phyloP scores from a whole-genome alignment of 2,329 filamentous ascomycete genomes.

The Pyricularia sp. region DNA sequence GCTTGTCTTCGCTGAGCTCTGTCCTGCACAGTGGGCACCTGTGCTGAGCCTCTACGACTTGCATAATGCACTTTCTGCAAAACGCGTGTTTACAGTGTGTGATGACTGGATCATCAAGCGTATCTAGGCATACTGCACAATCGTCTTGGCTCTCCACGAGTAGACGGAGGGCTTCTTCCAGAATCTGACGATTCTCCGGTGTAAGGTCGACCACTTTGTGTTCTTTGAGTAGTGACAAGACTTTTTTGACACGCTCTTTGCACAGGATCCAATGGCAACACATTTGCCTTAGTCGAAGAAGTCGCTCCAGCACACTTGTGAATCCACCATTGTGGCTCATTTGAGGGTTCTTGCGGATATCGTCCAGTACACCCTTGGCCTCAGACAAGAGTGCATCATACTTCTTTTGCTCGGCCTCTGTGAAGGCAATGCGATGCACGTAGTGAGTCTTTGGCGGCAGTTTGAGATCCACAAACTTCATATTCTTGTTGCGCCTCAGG shows the following conservation, averaged over 20 bases:
- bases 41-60: slow-evolving; percentile 63
- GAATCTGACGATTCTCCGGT: slow-evolving; percentile 58
- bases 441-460: slow-evolving; percentile 64
- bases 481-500: slow-evolving; percentile 74
- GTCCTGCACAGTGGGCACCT: slow-evolving; percentile 82
- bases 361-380: slow-evolving; percentile 60
- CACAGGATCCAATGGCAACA: slow-evolving; percentile 87
- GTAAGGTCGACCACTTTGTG: slow-evolving; percentile 61
- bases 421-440: slow-evolving; percentile 60
- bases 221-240: slow-evolving; percentile 60
- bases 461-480: slow-evolving; percentile 76
- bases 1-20: slow-evolving; percentile 47
- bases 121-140: slow-evolving; percentile 73
- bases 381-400: slow-evolving; percentile 67
- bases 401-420: slow-evolving; percentile 63
- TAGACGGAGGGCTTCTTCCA: slow-evolving; percentile 68
- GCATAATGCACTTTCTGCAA: slow-evolving; percentile 63
- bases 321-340: slow-evolving; percentile 41
- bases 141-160: slow-evolving; percentile 74
- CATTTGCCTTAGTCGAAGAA: slow-evolving; percentile 74
- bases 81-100: slow-evolving; percentile 79
- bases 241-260: slow-evolving; percentile 61
- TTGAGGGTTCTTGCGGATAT: slow-evolving; percentile 41
- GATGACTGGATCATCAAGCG: slow-evolving; percentile 64
- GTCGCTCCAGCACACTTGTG: slow-evolving; percentile 67